Conservation (phyloP, 768 basidiomycete genomes). For the Leccinum variicolor region DNA sequence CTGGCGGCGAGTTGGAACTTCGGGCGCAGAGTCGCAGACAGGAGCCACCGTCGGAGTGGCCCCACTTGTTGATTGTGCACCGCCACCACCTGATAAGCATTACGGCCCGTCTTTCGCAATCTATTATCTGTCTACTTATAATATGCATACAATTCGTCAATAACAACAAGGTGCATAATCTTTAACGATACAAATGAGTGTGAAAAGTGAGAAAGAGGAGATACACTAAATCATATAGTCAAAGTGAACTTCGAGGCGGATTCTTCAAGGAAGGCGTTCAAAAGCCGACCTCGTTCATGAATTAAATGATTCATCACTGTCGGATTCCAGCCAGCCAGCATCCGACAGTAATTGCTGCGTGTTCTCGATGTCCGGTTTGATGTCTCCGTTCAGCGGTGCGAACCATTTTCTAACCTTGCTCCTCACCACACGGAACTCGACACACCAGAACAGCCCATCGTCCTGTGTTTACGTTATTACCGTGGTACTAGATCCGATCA, state of each 20-base stretch:
- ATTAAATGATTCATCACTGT: slow-evolving; percentile 1
- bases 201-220: neutral
- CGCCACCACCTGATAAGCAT: slow-evolving; percentile 10
- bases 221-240: neutral
- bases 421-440: slow-evolving; percentile 37
- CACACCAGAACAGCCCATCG: slow-evolving; percentile 53
- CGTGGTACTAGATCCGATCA: neutral
- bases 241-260: neutral
- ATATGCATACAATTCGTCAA: neutral
- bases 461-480: slow-evolving; percentile 31
- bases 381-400: slow-evolving; percentile 61
- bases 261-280: neutral
- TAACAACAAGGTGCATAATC: neutral
- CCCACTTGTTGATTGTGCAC: neutral
- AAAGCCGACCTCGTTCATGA: neutral
- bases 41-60: slow-evolving; percentile 18
- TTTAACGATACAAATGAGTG: slow-evolving; percentile 1
- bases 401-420: slow-evolving; percentile 53
- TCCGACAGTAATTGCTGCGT: slow-evolving; percentile 46
- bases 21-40: slow-evolving; percentile 12
- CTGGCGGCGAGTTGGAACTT: neutral
- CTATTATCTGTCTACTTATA: too few relatives aligned
- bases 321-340: slow-evolving; percentile 42
- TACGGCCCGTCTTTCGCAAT: too few relatives aligned
- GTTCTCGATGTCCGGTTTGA: slow-evolving; percentile 55